These are phyloP conservation scores for Pythium volutum DNA, from an alignment of 352 stramenopile genomes.

Conservation along the genomic window DNA sequence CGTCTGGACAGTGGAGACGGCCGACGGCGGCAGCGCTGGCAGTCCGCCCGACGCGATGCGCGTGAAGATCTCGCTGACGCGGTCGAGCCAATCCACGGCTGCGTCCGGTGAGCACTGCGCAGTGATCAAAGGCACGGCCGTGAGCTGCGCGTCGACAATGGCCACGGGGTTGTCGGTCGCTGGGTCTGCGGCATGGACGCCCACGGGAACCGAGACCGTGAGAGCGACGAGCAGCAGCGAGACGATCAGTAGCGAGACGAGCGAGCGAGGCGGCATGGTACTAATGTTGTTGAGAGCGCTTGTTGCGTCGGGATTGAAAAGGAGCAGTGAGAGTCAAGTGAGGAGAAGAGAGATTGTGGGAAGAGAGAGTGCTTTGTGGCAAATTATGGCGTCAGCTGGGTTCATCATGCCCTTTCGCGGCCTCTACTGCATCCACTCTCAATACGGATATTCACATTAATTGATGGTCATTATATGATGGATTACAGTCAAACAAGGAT, in stretches of 20 bases:
- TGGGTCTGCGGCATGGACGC: background rate
- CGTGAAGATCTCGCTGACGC: slow-evolving; percentile 40
- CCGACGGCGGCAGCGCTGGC: slow-evolving; percentile 32
- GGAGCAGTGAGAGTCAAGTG: background rate
- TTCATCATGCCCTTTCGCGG: no score
- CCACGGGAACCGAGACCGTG: background rate
- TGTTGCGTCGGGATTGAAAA: background rate
- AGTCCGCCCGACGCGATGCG: slow-evolving; percentile 42
- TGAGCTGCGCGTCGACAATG: slow-evolving; percentile 32
- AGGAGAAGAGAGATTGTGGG: background rate
- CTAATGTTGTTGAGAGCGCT: background rate
- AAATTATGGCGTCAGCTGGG: background rate
- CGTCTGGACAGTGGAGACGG: slow-evolving; percentile 31
- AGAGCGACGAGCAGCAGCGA: background rate
- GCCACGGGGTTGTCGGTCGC: slow-evolving; percentile 5
- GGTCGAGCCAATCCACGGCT: slow-evolving; percentile 31
- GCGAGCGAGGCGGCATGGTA: background rate
- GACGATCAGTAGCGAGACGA: slow-evolving; percentile 11
- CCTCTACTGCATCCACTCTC: no score
- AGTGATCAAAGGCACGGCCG: slow-evolving; percentile 30
- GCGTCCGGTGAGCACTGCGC: slow-evolving; percentile 17
- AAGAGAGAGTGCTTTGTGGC: background rate
- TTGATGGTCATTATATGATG: no score
- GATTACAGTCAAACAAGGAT: no score
- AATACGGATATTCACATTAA: no score